phyloP scores from a whole-genome alignment of 306 rosid genomes.

The Carpinus fangiana region DNA sequence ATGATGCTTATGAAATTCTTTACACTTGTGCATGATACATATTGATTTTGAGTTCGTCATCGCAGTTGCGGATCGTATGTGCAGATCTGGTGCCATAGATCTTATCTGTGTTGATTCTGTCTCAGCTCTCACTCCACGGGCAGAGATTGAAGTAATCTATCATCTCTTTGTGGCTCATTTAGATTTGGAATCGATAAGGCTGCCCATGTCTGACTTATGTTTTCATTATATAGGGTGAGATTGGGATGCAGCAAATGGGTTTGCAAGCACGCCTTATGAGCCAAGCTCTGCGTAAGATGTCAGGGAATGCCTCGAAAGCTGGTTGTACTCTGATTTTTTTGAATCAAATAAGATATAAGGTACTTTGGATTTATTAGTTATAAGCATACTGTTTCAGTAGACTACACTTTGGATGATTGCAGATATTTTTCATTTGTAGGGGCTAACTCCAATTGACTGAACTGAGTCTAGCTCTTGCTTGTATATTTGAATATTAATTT shows the following conservation, averaged over 20 bases:
- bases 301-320: conserved; percentile 99
- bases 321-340: conserved; percentile 94
- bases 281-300: conserved; percentile 98
- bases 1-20: conserved; percentile 1
- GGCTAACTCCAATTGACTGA: neutral
- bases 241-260: conserved; percentile 99
- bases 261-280: conserved; percentile 99
- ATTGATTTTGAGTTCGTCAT: conserved; percentile 31
- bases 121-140: conserved; percentile 98
- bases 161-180: conserved; percentile 13
- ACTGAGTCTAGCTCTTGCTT: neutral
- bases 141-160: conserved; percentile 83
- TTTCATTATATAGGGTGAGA: conserved; percentile 71
- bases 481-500: conserved; percentile 11
- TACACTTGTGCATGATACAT: conserved; percentile 16
- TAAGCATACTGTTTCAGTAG: conserved; percentile 3
- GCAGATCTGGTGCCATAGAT: conserved; percentile 97
- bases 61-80: conserved; percentile 97
- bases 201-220: conserved; percentile 26
- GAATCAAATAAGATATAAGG: conserved; percentile 99
- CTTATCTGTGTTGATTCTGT: conserved; percentile 97
- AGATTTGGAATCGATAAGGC: conserved; percentile 7
- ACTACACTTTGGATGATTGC: neutral
- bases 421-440: neutral
- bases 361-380: conserved; percentile 34